Percentiles rank a stretch among this genome's conserved stretches.
phyloP scores from a whole-genome alignment of 257 asterid species.

The Voacanga thouarsii region DNA sequence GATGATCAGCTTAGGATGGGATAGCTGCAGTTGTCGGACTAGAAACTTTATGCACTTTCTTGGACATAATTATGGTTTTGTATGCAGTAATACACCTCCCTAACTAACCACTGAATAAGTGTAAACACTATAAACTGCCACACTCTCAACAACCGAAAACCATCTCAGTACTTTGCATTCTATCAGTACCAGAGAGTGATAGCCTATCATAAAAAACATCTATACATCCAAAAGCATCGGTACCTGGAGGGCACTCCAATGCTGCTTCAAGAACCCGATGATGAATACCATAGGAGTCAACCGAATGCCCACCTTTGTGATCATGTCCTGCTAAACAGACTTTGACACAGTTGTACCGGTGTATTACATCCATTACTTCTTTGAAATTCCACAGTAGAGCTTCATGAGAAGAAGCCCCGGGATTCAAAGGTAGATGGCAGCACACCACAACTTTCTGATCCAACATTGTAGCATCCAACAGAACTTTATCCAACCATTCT shows the following conservation, averaged over 20 bases:
- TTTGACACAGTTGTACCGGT: conserved; percentile 70
- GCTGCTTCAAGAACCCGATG: conserved; percentile 93
- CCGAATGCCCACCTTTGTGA: conserved; percentile 65
- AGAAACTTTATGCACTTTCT: neutral
- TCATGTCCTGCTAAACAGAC: conserved; percentile 83
- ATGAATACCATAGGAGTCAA: conserved; percentile 75
- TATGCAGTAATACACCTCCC: neutral
- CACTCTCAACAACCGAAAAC: conserved; percentile 33
- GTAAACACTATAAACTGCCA: neutral
- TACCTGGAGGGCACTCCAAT: conserved; percentile 86
- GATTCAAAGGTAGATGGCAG: conserved; percentile 79
- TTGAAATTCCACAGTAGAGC: conserved; percentile 79
- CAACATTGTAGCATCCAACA: conserved; percentile 41
- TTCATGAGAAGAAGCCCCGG: conserved; percentile 48
- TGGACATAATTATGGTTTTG: neutral
- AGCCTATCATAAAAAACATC: conserved; percentile 68
- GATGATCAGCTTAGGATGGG: too few relatives aligned
- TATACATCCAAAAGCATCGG: conserved; percentile 63
- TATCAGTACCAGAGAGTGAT: conserved; percentile 55
- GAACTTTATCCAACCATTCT: conserved; percentile 72
- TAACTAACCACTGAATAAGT: neutral
- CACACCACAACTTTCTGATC: conserved; percentile 75
- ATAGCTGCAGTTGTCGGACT: too few relatives aligned
- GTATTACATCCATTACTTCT: conserved; percentile 88
- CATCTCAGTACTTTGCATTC: conserved; percentile 70